Evolutionary conservation across 2,329 filamentous ascomycete species (phyloP), one percentile per base, ranked within the genome.

Genomic region (Magnaporthiopsis poae): DNA sequence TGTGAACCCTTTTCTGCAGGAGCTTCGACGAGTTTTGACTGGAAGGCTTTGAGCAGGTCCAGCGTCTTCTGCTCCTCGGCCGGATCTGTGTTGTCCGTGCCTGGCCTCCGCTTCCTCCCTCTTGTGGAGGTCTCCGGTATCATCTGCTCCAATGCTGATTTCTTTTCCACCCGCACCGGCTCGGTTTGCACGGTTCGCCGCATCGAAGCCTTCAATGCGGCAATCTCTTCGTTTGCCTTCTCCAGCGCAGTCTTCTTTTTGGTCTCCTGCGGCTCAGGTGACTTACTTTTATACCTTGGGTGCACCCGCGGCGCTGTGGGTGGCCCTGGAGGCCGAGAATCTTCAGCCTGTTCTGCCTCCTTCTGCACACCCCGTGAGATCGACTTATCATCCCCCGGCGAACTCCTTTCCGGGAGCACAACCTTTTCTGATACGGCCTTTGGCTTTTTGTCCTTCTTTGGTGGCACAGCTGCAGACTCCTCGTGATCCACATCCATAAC

Each of bases 151-250:
- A 94, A 75, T 0, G 87, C 83, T 1, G 88, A 88, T 72, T 88
- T 89, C 72, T 85, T 86, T 69, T 84, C 84, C 69, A 87, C 82
- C 68, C 81, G 79, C 35, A 82, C 80, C 1, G 81, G 78, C 70
- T 80, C 81, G 0, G 76, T 73, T 65, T 83, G 77, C 33, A 84
- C 78, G 29, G 82, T 89, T 46, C 90, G 84, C 73, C 88, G 89
- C 88, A 95, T 91, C 0, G 90, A 92, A 11, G 89, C 89, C 75
- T 93, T 94, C 4, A 95, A 79, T 1, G 88, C 88, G 5, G 89
- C 90, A 66, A 94, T 92, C 72, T 95, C 89, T 56, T 90, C 90
- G 70, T 93, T 93, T 3, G 90, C 90, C 70, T 81, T 81, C 69
- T 92, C 88, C 12, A 93, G 77, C 0, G 82, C 81, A 1, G 82